phyloP scores from a whole-genome alignment of 768 basidiomycete genomes.

The Auriscalpium orientale region DNA sequence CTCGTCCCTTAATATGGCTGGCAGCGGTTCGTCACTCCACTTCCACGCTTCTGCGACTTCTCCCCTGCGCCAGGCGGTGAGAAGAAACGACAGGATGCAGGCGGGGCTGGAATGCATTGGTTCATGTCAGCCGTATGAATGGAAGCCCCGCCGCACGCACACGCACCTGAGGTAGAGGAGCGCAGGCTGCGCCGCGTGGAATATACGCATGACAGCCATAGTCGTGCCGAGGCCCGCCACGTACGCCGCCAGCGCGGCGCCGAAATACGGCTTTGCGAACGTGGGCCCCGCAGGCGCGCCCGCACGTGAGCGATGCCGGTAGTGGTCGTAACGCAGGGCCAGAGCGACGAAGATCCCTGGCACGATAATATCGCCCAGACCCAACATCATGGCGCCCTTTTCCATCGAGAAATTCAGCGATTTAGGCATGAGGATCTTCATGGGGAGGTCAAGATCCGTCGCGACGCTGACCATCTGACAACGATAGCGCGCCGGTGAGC shows the following conservation, averaged over 20 bases:
- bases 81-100: constrained; percentile 63
- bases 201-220: constrained; percentile 79
- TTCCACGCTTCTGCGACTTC: constrained; percentile 65
- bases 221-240: constrained; percentile 63
- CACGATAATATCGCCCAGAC: constrained; percentile 79
- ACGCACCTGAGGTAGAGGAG: constrained; percentile 82
- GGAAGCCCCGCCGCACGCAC: not conserved
- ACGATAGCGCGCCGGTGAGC: not conserved
- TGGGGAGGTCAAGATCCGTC: constrained; percentile 81
- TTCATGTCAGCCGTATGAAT: not conserved
- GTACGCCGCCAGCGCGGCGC: constrained; percentile 62
- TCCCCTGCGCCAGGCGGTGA: constrained; percentile 51
- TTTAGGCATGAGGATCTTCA: constrained; percentile 88
- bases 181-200: constrained; percentile 78
- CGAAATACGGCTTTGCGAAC: constrained; percentile 73
- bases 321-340: constrained; percentile 78
- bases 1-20: constrained; percentile 15
- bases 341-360: constrained; percentile 71
- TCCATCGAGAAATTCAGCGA: constrained; percentile 40
- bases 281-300: constrained; percentile 14
- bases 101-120: constrained; percentile 45
- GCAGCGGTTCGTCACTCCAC: constrained; percentile 50
- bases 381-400: constrained; percentile 80
- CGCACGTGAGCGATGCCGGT: constrained; percentile 31
- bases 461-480: constrained; percentile 89